Evolutionary conservation across 2,329 filamentous ascomycete genomes (phyloP), one percentile per base, ranked within the genome.

Genomic region (Neopestalotiopsis rosae): DNA sequence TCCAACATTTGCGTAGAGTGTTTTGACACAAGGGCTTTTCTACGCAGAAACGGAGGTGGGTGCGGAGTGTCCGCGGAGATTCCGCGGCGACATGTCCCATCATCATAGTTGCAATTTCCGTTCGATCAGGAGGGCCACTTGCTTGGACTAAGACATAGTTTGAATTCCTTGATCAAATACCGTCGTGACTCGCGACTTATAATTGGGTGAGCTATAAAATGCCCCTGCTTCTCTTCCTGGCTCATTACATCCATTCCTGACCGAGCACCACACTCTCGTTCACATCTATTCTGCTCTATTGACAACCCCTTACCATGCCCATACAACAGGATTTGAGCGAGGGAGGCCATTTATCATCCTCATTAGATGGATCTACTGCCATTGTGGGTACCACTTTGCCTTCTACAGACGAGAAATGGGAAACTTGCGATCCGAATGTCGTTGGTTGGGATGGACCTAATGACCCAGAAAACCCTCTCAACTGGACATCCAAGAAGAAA

Each of bases 21-120:
- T 28, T 28, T 28, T 28, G 24, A 28, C 24, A 28, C 24, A 28
- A 28, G 24, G 24, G 24, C 24, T 28, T 28, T 28, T 4, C 24
- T 28, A 28, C 24, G 24, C 24, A 28, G 24, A 28, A 28, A 28
- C 24, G 24, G 3, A 28, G 24, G 24, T 28, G 24, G 3, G 24
- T 0, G 94, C 94, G 45, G 92, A 91, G 71, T 91, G 97, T 1
- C 84, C 87, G 38, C 85, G 97, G 14, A 92, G 90, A 0, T 84
- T 97, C 45, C 93, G 96, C 78, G 94, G 97, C 79, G 87, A 17
- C 6, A 14, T 17, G 40, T 17, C 12, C 40, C 17, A 45, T 45
- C 2, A 17, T 45, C 12, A 17, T 45, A 17, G 40, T 45, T 45
- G 40, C 40, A 45, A 45, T 45, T 13, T 45, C 40, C 40, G 40